Evolutionary conservation across 2,329 filamentous ascomycete species (phyloP).

Genomic region (Elsinoe ampelina): DNA sequence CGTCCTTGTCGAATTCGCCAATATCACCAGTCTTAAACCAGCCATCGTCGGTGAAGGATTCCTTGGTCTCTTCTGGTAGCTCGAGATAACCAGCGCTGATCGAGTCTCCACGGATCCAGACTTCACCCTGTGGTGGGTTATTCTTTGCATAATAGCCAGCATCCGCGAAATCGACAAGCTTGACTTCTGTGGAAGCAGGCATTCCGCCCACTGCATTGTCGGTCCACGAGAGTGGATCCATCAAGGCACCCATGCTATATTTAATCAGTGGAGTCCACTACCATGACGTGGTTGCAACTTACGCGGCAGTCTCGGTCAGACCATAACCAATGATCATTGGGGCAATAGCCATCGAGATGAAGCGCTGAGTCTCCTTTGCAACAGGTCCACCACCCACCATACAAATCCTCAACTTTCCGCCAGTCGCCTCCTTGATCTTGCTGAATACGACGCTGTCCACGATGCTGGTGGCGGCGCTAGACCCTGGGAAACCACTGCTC

Average conservation of each 20-base stretch:
- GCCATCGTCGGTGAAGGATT: constrained; percentile 68
- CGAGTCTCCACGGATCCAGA: constrained; percentile 71
- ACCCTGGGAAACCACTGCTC: constrained; percentile 40
- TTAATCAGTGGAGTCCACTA: constrained; percentile 12
- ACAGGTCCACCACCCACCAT: constrained; percentile 93
- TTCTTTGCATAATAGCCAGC: constrained; percentile 73
- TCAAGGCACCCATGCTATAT: constrained; percentile 60
- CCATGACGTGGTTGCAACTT: constrained; percentile 27
- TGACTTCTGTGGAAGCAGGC: constrained; percentile 70
- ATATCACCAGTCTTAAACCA: constrained; percentile 99
- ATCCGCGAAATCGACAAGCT: constrained; percentile 83
- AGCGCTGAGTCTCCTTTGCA: constrained; percentile 75
- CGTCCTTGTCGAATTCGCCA: constrained; percentile 72
- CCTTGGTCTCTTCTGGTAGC: constrained; percentile 73
- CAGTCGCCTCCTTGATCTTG: constrained; percentile 83
- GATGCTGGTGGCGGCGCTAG: constrained; percentile 47
- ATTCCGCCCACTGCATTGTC: constrained; percentile 68
- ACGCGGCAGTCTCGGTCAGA: constrained; percentile 71
- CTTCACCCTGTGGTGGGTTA: constrained; percentile 78
- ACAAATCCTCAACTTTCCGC: constrained; percentile 77
- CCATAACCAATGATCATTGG: constrained; percentile 95
- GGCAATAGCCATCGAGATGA: constrained; percentile 83
- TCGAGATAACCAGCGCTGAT: constrained; percentile 74
- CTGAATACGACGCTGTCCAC: constrained; percentile 82
- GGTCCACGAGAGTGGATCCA: constrained; percentile 78